These are phyloP conservation scores for Pseudoscleropodium purum DNA, from an alignment of 225 moss, liverwort and hornwort species.

Conservation along the genomic window DNA sequence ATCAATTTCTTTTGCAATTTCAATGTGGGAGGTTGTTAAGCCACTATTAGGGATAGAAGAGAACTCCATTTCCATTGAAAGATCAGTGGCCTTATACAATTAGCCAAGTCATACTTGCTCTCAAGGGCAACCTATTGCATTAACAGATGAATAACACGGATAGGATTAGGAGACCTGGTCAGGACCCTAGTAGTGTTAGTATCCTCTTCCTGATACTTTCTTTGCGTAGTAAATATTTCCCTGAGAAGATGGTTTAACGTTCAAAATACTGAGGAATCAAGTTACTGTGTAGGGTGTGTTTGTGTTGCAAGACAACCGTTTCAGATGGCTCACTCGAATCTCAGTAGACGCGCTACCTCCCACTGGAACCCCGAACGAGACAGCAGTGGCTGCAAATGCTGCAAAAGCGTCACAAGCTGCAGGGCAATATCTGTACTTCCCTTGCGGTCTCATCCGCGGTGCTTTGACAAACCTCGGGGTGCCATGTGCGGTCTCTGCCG, in stretches of 20 bases:
- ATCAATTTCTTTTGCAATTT: not conserved
- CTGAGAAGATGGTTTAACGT: not conserved
- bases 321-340: constrained; percentile 91
- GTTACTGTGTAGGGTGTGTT: constrained; percentile 67
- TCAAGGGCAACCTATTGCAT: not conserved
- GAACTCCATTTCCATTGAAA: not conserved
- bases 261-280: not conserved
- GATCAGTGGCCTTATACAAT: not conserved
- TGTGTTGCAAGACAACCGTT: constrained; percentile 89
- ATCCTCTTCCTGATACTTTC: not conserved
- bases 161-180: not conserved
- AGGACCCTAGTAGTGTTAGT: not conserved
- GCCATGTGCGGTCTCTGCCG: constrained; percentile 85
- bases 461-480: constrained; percentile 82
- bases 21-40: not conserved
- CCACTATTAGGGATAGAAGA: not conserved
- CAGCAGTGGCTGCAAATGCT: constrained; percentile 47
- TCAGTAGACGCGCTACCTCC: constrained; percentile 60
- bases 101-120: not conserved
- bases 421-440: constrained; percentile 84
- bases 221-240: not conserved
- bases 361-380: constrained; percentile 37
- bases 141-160: not conserved
- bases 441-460: constrained; percentile 92
- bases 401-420: constrained; percentile 80